These are phyloP conservation scores for Cyberlindnera euphorbiae DNA, from an alignment of 805 yeast species.

Conservation along the genomic window DNA sequence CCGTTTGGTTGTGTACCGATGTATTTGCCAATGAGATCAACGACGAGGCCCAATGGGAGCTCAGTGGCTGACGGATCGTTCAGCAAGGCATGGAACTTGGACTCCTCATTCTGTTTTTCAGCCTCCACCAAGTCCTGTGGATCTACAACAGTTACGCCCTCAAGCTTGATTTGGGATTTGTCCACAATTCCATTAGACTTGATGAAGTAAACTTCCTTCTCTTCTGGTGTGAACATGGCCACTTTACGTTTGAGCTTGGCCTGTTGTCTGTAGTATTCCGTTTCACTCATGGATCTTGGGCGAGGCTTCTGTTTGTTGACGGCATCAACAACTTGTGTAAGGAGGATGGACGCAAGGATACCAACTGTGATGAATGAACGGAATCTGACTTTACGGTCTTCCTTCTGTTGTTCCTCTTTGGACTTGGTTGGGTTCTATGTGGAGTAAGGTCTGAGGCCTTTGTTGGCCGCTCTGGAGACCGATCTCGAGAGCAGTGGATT, in stretches of 20 bases:
- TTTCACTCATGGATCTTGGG: conserved; percentile 28
- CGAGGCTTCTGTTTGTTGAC: conserved; percentile 31
- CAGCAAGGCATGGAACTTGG: conserved; percentile 48
- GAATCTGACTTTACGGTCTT: conserved; percentile 33
- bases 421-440: conserved; percentile 6
- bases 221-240: conserved; percentile 37
- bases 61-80: conserved; percentile 29
- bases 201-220: conserved; percentile 38
- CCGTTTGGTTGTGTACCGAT: conserved; percentile 23
- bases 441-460: conserved; percentile 8
- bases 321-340: conserved; percentile 34
- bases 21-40: conserved; percentile 29
- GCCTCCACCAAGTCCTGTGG: conserved; percentile 43
- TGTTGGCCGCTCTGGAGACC: background rate
- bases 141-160: conserved; percentile 38
- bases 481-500: background rate
- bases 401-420: conserved; percentile 4
- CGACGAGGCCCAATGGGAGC: conserved; percentile 33
- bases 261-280: conserved; percentile 39
- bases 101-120: conserved; percentile 39
- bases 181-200: conserved; percentile 20
- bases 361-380: conserved; percentile 38
- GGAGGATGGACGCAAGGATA: conserved; percentile 40
- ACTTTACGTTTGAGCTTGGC: conserved; percentile 48
- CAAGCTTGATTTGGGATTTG: conserved; percentile 4